Evolutionary conservation across 305 asterid species (phyloP).

Genomic region (Solanum hybrid): DNA sequence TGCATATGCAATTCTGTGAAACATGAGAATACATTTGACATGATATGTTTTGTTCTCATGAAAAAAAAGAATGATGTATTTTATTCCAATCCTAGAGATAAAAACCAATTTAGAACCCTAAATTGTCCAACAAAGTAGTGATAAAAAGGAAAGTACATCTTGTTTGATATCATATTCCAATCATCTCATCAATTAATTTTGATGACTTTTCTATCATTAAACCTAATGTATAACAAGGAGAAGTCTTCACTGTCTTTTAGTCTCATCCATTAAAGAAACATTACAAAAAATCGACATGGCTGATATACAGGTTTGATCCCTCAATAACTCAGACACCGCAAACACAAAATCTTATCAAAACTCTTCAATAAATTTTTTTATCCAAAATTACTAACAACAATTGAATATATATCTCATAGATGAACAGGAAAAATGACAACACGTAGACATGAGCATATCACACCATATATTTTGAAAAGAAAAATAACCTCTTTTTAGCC

Average conservation of each 20-base stretch:
- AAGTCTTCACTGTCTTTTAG: not conserved
- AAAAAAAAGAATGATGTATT: not conserved
- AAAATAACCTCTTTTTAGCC: constrained; percentile 62
- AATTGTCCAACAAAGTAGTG: not conserved
- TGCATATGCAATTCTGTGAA: not conserved
- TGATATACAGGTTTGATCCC: not conserved
- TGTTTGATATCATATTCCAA: not conserved
- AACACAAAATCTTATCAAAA: not conserved
- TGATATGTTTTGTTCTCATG: not conserved
- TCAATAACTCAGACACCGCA: not conserved
- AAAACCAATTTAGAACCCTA: not conserved
- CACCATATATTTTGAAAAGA: constrained; percentile 4
- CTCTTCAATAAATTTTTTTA: not conserved
- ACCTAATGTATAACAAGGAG: not conserved
- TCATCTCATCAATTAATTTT: not conserved
- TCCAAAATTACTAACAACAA: not conserved
- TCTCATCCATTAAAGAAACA: not conserved
- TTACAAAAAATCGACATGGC: not conserved
- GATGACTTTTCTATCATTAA: not conserved
- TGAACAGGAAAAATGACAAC: not conserved
- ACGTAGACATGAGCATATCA: constrained; percentile 9
- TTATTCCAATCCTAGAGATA: not conserved
- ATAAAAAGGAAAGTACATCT: not conserved
- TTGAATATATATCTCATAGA: not conserved
- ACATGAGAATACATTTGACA: not conserved